phyloP scores from a whole-genome alignment of 768 basidiomycete species.

The Kwoniella mangroviensis region DNA sequence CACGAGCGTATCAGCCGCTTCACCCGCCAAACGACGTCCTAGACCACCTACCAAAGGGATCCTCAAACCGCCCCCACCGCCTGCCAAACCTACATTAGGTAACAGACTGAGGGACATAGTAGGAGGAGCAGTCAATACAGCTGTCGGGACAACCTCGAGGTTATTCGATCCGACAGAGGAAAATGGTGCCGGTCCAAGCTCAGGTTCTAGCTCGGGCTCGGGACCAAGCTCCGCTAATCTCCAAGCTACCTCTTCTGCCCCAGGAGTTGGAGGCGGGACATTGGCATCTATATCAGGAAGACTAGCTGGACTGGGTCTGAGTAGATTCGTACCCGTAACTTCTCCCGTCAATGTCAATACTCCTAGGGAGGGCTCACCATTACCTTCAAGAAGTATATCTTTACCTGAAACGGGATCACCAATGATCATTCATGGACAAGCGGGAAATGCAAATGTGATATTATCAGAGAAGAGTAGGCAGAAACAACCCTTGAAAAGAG shows the following conservation, averaged over 20 bases:
- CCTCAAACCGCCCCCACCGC: constrained; percentile 57
- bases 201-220: background rate
- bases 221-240: constrained; percentile 9
- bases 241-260: constrained; percentile 26
- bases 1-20: constrained; percentile 15
- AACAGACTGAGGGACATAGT: constrained; percentile 55
- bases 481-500: constrained; percentile 74
- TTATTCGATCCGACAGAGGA: constrained; percentile 30
- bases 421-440: constrained; percentile 1
- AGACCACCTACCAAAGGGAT: constrained; percentile 57
- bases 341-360: background rate
- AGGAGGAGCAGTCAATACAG: constrained; percentile 34
- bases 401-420: constrained; percentile 27
- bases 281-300: constrained; percentile 50
- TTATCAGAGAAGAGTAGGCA: constrained; percentile 42
- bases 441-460: constrained; percentile 3
- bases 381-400: constrained; percentile 22
- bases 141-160: constrained; percentile 23
- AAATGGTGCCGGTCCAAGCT: constrained; percentile 23
- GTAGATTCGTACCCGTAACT: constrained; percentile 40
- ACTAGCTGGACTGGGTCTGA: constrained; percentile 44
- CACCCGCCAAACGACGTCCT: constrained; percentile 47
- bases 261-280: constrained; percentile 31
- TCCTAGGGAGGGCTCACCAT: constrained; percentile 22
- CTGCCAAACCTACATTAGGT: constrained; percentile 53